Percentiles rank a stretch among this genome's conserved stretches.
phyloP scores from a whole-genome alignment of 352 stramenopile genomes.

The Globisporangium spinosum region DNA sequence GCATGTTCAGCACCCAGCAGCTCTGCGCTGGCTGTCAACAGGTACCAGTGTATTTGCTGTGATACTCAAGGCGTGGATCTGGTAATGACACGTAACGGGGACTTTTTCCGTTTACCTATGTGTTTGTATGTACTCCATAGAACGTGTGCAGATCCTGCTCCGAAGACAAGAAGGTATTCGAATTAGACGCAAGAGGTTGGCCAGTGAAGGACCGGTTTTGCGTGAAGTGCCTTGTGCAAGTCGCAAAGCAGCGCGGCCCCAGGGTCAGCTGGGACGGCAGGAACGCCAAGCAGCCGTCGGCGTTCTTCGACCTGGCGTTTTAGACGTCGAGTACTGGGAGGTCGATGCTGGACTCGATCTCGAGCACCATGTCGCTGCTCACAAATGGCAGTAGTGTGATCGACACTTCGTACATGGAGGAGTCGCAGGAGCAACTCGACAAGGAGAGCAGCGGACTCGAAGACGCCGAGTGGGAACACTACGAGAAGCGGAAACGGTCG shows the following conservation, averaged over 20 bases:
- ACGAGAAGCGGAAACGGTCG: background rate
- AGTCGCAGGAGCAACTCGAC: background rate
- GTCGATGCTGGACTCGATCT: background rate
- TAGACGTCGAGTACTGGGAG: background rate
- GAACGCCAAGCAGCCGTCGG: slow-evolving; percentile 4
- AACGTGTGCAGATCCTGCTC: slow-evolving; percentile 50
- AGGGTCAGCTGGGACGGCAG: slow-evolving; percentile 8
- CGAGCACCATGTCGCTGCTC: background rate
- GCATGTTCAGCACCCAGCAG: background rate
- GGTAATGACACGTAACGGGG: background rate
- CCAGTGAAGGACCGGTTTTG: slow-evolving; percentile 43
- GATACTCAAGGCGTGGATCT: background rate
- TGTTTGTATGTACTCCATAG: slow-evolving; percentile 6
- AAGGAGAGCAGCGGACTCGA: background rate
- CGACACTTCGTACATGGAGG: background rate
- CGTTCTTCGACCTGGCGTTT: slow-evolving; percentile 19
- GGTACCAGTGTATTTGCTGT: slow-evolving; percentile 9
- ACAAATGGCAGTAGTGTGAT: background rate
- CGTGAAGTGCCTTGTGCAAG: slow-evolving; percentile 32
- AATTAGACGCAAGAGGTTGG: slow-evolving; percentile 33
- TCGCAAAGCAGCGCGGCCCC: slow-evolving; percentile 9
- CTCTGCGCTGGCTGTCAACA: slow-evolving; percentile 29
- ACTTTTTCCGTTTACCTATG: background rate
- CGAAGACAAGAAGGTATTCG: slow-evolving; percentile 42
- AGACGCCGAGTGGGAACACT: background rate